These are phyloP conservation scores for Boletus smithii DNA, from an alignment of 1,284 basidiomycete species.

Conservation along the genomic window DNA sequence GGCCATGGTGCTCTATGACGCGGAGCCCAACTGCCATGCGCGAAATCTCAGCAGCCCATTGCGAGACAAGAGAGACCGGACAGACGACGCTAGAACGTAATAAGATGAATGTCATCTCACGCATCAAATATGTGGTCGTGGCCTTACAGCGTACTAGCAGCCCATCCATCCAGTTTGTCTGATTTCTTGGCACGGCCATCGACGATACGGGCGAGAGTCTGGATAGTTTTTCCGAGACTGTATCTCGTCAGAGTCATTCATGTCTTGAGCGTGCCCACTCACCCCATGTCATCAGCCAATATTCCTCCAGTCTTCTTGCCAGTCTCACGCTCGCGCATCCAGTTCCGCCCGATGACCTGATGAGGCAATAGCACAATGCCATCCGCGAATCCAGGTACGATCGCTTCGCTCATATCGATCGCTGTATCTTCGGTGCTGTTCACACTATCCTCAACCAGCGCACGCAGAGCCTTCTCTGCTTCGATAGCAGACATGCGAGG, in stretches of 20 bases:
- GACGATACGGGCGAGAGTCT: slow-evolving; percentile 80
- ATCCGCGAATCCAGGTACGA: slow-evolving; percentile 70
- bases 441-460: slow-evolving; percentile 51
- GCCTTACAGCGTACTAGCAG: slow-evolving; percentile 69
- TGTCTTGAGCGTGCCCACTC: slow-evolving; percentile 13
- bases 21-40: slow-evolving; percentile 72
- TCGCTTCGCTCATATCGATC: slow-evolving; percentile 60
- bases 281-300: slow-evolving; percentile 92
- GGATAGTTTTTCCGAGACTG: slow-evolving; percentile 90
- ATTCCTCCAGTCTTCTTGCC: slow-evolving; percentile 84
- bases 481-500: slow-evolving; percentile 42
- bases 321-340: slow-evolving; percentile 85
- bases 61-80: slow-evolving; percentile 81
- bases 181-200: slow-evolving; percentile 67
- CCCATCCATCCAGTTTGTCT: slow-evolving; percentile 72
- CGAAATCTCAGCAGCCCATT: slow-evolving; percentile 87
- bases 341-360: slow-evolving; percentile 79
- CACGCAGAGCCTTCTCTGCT: slow-evolving; percentile 63
- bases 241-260: slow-evolving; percentile 3
- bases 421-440: slow-evolving; percentile 46
- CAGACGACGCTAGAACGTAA: slow-evolving; percentile 64
- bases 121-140: slow-evolving; percentile 1
- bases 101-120: slow-evolving; percentile 14
- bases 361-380: slow-evolving; percentile 77
- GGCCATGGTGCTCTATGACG: slow-evolving; percentile 82